Base-by-base conservation (phyloP, 2,329 filamentous ascomycete species). In the Aspergillus chevalieri region DNA sequence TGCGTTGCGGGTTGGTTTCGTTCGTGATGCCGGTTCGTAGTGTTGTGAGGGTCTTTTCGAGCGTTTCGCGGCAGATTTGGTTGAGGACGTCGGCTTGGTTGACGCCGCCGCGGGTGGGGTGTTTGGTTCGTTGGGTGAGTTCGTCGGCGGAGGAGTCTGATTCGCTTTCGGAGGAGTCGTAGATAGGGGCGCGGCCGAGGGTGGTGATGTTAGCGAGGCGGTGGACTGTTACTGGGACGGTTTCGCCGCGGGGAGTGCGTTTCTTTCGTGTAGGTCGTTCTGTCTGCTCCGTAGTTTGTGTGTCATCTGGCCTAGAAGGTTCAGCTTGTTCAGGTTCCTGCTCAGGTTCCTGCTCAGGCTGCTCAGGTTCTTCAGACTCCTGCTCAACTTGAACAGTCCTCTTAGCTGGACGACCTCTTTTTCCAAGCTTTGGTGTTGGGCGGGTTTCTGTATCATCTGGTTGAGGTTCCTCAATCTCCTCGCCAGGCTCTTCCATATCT, bases 61-160 rank as follows among this genome's bases (percentile, higher is more conserved):
- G 67, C 1, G 72, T 74, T 52, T 79, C 76, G 49, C 74, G 71
- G 47, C 77, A 75, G 47, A 76, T 64, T 64, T 79, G 69, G 54
- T 72, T 60, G 19, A 79, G 70, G 2, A 79, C 77, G 49, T 80
- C 78, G 36, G 76, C 76, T 1, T 72, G 70, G 47, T 78, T 80
- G 49, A 79, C 72, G 17, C 65, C 71, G n/a, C 65, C 59, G 5
- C 70, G 69, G 41, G 53, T 73, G 57, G 66, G 73, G 52, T 67
- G 65, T 61, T 70, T 65, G 9, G 54, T 56, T 21, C 57, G 69
- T 41, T 67, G 58, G 48, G 68, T 49, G 47, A 62, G 52, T 60
- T 65, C 62, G n/a, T 68, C 61, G 3, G 63, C 48, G 4, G 60
- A 59, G 19, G 62, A 59, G 26, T 64, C 60, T 10, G 62, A 60